A percentile compares a stretch with the other conserved stretches of the same genome.
Conservation (phyloP, 805 yeast species). For the Cyberlindnera saturnus region DNA sequence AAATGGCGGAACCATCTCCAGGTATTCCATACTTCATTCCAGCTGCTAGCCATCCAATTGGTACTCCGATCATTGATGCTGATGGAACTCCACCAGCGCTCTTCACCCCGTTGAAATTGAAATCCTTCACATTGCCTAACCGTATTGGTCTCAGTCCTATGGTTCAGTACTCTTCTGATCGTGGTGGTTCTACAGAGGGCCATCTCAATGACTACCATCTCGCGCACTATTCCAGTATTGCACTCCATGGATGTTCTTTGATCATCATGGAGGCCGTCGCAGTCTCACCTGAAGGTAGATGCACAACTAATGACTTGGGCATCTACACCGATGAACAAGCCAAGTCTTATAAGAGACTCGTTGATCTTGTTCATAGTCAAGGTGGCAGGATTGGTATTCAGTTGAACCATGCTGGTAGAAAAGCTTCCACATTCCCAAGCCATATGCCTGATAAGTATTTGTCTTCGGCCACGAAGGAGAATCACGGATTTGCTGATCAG, state of each 20-base stretch:
- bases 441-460: conserved; percentile 23
- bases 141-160: conserved; percentile 52
- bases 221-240: conserved; percentile 42
- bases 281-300: conserved; percentile 34
- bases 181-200: conserved; percentile 25
- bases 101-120: conserved; percentile 17
- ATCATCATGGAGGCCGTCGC: conserved; percentile 41
- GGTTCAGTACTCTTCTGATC: conserved; percentile 43
- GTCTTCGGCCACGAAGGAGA: conserved; percentile 26
- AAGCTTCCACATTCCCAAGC: conserved; percentile 31
- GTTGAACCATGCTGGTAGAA: conserved; percentile 50
- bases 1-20: neutral
- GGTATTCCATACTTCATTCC: conserved; percentile 3
- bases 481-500: conserved; percentile 43
- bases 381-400: conserved; percentile 44
- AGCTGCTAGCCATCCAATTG: neutral
- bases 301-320: conserved; percentile 41
- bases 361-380: conserved; percentile 40
- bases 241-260: conserved; percentile 44
- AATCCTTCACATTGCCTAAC: conserved; percentile 31
- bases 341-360: conserved; percentile 29
- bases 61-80: neutral
- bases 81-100: conserved; percentile 37
- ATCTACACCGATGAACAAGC: conserved; percentile 48
- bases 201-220: conserved; percentile 41